A percentile compares a stretch with the other conserved stretches of the same genome.
Conservation (phyloP, 139 green algal species). For the Chlamydomonas schloesseri region DNA sequence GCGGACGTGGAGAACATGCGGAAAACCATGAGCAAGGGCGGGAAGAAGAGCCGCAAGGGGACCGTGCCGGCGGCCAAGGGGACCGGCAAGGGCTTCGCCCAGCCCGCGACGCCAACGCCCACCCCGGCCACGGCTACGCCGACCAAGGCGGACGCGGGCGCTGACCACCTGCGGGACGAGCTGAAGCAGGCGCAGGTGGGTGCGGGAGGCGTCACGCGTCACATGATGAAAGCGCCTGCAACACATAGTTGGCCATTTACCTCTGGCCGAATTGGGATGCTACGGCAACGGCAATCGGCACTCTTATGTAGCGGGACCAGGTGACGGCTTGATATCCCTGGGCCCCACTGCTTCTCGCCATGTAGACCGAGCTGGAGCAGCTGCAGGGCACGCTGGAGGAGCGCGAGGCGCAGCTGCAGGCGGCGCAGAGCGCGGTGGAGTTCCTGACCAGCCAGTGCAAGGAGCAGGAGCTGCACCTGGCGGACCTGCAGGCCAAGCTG, state of each 20-base stretch:
- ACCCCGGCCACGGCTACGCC: background rate
- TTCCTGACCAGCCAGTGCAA: conserved; percentile 52
- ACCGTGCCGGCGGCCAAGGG: conserved; percentile 19
- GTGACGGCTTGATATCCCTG: too few relatives aligned
- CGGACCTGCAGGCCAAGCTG: conserved; percentile 7
- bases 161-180: conserved; percentile 34
- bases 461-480: conserved; percentile 35
- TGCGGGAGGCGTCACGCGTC: too few relatives aligned
- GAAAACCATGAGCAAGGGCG: conserved; percentile 36
- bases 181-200: conserved; percentile 49
- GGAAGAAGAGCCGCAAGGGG: background rate
- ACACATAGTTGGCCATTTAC: too few relatives aligned
- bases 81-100: conserved; percentile 42
- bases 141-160: background rate
- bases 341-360: too few relatives aligned
- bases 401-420: conserved; percentile 40
- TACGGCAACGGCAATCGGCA: too few relatives aligned
- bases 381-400: conserved; percentile 45
- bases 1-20: conserved; percentile 53
- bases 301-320: too few relatives aligned
- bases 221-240: too few relatives aligned
- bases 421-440: conserved; percentile 40
- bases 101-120: background rate
- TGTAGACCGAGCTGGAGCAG: conserved; percentile 50
- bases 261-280: too few relatives aligned